Base-by-base conservation (phyloP, 2,329 filamentous ascomycete genomes). In the Penicillium freii region DNA sequence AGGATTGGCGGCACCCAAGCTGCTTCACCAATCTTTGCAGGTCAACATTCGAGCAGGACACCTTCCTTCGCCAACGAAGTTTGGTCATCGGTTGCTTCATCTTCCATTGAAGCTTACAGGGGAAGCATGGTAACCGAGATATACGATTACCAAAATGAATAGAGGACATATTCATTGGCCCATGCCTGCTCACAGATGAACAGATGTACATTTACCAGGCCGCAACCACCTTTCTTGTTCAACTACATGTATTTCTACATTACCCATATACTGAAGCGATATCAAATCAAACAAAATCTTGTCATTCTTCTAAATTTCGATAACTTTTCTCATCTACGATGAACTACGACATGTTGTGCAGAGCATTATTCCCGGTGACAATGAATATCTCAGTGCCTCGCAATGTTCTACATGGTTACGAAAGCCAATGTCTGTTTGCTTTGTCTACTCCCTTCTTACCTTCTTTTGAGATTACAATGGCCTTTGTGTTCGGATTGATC, bases 21-120 rank as follows among this genome's bases (percentile, higher is more conserved):
- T 84, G 55, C 64, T 84, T 5, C 80, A 83, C 62, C 79, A 79
- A 56, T 77, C 80, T 0, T 61, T 84, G 48, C 82, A 84, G 66
- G 62, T 83, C 9, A 84, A 84, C 57, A 80, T 84, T 27, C 71
- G 82, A 1, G 82, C 70, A 0, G 82, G 81, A 2, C 57, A 67
- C 5, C 60, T 83, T 17, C 81, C 81, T 4, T 48, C 31, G 13
- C 56, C 62, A 4, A 60, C 62, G n/a, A 55, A 63, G 15, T 56
- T 59, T 13, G 70, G 69, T 2, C 51, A 66, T 19, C 59, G 66
- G 13, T 59, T 74, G 62, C 62, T 73, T 40, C 69, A 67, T 57
- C 46, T 73, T 44, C 71, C 71, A 5, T 57, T 73, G 39, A 73
- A 67, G 33, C 42, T 69, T 36, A 54, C 62, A 29, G 61, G 58